A percentile compares a stretch with the other conserved stretches of the same genome.
These are phyloP conservation scores for Claviceps arundinis DNA, from an alignment of 2,329 filamentous ascomycete species.

Conservation along the genomic window DNA sequence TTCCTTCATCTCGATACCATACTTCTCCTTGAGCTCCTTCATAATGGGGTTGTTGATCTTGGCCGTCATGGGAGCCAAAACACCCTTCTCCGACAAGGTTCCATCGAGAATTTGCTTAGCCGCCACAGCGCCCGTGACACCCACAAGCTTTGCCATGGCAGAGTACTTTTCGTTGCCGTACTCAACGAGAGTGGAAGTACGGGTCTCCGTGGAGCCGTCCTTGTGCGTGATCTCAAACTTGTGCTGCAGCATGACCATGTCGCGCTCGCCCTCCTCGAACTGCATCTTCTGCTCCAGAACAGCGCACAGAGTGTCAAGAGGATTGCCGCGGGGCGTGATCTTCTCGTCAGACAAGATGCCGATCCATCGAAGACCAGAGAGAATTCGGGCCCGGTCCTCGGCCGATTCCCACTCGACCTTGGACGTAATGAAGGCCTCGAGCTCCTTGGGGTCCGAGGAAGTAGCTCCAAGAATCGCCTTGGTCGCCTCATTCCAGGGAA, in stretches of 20 bases:
- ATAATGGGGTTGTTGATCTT: conserved; percentile 62
- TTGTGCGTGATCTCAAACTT: conserved; percentile 68
- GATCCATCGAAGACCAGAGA: conserved; percentile 61
- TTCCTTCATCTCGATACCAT: conserved; percentile 60
- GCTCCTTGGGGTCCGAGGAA: conserved; percentile 53
- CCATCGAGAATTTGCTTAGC: conserved; percentile 68
- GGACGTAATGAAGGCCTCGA: conserved; percentile 58
- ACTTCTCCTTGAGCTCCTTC: conserved; percentile 65
- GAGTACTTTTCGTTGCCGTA: conserved; percentile 70
- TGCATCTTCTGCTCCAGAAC: conserved; percentile 86
- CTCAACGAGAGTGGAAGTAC: conserved; percentile 69
- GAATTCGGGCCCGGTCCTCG: conserved; percentile 56
- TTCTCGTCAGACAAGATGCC: conserved; percentile 38
- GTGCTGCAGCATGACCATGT: conserved; percentile 70
- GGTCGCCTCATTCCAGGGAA: conserved; percentile 77
- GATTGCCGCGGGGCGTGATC: conserved; percentile 62
- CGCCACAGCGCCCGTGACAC: conserved; percentile 50
- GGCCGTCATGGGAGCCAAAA: conserved; percentile 63
- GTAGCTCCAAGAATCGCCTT: conserved; percentile 59
- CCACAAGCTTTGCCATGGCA: conserved; percentile 74
- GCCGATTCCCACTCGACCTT: conserved; percentile 60
- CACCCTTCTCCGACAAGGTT: conserved; percentile 56
- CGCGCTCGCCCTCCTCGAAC: conserved; percentile 69
- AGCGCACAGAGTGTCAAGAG: conserved; percentile 82
- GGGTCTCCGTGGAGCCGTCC: conserved; percentile 63